Evolutionary conservation across 371 early-diverging fungal species (phyloP).

Genomic region (Rhizopus microsporus): DNA sequence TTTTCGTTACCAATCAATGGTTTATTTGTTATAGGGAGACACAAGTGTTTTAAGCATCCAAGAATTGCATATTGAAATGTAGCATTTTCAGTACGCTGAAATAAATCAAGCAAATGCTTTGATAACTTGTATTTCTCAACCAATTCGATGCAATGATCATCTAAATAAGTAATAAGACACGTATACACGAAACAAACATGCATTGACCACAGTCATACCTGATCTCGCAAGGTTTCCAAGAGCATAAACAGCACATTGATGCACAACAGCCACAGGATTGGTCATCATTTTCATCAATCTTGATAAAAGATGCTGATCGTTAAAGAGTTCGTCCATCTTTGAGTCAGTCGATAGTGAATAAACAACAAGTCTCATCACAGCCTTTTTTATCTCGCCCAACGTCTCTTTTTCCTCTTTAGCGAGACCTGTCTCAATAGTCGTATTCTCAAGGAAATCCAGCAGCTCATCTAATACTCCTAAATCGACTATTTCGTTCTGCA

Average conservation of each 20-base stretch:
- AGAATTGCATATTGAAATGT: constrained; percentile 62
- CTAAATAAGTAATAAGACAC: constrained; percentile 24
- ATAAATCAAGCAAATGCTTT: constrained; percentile 45
- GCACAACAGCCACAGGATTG: constrained; percentile 29
- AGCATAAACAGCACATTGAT: constrained; percentile 53
- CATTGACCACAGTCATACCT: constrained; percentile 28
- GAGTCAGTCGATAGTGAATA: constrained; percentile 53
- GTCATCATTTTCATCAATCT: constrained; percentile 51
- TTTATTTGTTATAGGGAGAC: constrained; percentile 59
- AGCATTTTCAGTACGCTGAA: constrained; percentile 54
- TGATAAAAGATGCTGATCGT: constrained; percentile 40
- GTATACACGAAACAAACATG: neutral
- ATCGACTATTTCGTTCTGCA: constrained; percentile 45
- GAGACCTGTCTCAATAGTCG: constrained; percentile 30
- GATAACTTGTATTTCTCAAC: constrained; percentile 55
- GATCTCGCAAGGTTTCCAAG: constrained; percentile 67
- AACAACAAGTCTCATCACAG: constrained; percentile 46
- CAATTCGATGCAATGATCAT: constrained; percentile 58
- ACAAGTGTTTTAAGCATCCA: constrained; percentile 63
- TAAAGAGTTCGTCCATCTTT: constrained; percentile 51
- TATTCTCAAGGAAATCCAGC: constrained; percentile 49
- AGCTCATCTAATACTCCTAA: constrained; percentile 35
- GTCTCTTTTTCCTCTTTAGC: constrained; percentile 57
- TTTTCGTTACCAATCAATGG: constrained; percentile 50
- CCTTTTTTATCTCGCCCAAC: constrained; percentile 45